Base-by-base conservation (phyloP, 345 rosid genomes). In the Clausena lansium region DNA sequence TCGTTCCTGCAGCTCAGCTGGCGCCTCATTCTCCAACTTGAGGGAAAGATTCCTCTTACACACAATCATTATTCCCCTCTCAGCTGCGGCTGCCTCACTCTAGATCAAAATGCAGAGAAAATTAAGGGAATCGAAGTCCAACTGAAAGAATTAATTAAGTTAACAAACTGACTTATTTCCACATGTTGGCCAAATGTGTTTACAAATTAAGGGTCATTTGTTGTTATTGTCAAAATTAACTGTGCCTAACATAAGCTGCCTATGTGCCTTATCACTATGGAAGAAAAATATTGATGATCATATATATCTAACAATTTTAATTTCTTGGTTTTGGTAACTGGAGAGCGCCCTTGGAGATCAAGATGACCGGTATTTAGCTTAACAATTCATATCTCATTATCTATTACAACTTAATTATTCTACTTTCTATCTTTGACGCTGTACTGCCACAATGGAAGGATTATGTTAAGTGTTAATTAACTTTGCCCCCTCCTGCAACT, bases 11-110 rank as follows among this genome's bases (percentile, higher is more conserved):
- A 45, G 50, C 50, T 52, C 57, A 15, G 57, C 57, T 52, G n/a
- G 57, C 57, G 57, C 57, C 55, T 52, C 7, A 52, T 52, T 52
- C 20, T 52, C 63, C 41, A 19, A 76, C 78, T 76, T 35, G 76
- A 60, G 41, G 74, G 33, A 70, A 66, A 74, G 76, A 78, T 82
- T 82, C 79, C 84, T 67, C 45, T 45, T 66, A n/a, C 59, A 52
- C 61, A 76, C 67, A 52, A 54, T 22, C 47, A 59, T 60, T 22
- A 67, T 52, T 22, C 61, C 50, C 57, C 57, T 45, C 50, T 45
- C 50, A 45, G 50, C 50, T 45, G 50, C 50, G 17, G 50, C 50
- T 45, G 50, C 50, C 50, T 45, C 50, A 14, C 50, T 45, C 50
- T 1, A 11, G 17, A 45, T 45, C 50, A 45, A 45, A 45, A 45